phyloP scores from a whole-genome alignment of 192 early-diverging fungal species.

The Coemansia sp. region DNA sequence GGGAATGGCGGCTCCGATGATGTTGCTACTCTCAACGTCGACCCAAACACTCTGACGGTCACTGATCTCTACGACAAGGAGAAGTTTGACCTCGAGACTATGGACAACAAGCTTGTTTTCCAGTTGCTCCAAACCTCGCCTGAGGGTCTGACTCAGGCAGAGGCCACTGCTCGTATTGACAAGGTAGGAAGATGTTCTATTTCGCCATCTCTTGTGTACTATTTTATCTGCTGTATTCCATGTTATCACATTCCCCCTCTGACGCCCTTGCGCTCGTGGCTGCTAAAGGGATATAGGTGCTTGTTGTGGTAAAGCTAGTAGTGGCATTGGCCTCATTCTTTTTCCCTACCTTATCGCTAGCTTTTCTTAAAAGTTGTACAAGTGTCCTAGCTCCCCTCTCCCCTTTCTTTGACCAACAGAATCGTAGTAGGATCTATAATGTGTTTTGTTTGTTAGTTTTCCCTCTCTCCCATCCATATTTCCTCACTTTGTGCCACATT shows the following conservation, averaged over 20 bases:
- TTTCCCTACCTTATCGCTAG: background rate
- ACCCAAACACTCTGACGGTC: conserved; percentile 63
- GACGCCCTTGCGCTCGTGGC: background rate
- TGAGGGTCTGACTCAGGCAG: conserved; percentile 63
- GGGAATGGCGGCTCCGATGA: conserved; percentile 25
- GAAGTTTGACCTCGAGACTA: conserved; percentile 75
- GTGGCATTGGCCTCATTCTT: no score
- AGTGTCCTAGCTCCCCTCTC: background rate
- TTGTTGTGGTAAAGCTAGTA: no score
- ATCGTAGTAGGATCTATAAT: no score
- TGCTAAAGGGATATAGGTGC: no score
- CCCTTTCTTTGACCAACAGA: no score
- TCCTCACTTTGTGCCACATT: background rate
- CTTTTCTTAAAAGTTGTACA: background rate
- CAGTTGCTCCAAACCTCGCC: conserved; percentile 66
- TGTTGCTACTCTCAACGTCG: conserved; percentile 55
- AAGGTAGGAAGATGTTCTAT: conserved; percentile 42
- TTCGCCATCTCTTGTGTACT: no score
- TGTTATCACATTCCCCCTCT: background rate
- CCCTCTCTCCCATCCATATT: background rate
- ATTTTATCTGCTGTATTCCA: background rate
- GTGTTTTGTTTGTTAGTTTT: background rate
- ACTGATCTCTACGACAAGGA: conserved; percentile 81
- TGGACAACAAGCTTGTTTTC: conserved; percentile 73
- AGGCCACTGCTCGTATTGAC: conserved; percentile 63